phyloP scores from a whole-genome alignment of 495 filamentous ascomycete genomes.

The Aspergillus bertholletiae region DNA sequence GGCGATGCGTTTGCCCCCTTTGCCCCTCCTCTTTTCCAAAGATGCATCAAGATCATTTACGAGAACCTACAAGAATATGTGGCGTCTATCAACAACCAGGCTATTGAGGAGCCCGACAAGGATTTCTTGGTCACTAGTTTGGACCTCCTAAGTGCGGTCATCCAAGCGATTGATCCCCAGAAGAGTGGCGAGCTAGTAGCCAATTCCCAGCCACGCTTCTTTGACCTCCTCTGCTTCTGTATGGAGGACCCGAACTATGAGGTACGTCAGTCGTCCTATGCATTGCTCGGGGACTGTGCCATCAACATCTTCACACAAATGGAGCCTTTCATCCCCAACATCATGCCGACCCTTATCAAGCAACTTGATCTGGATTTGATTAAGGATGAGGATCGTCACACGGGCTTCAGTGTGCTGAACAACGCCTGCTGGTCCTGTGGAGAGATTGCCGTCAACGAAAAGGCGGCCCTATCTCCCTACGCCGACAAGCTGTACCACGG shows the following conservation, averaged over 20 bases:
- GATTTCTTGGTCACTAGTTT: constrained; percentile 97
- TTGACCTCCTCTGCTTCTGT: constrained; percentile 84
- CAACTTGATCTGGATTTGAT: constrained; percentile 82
- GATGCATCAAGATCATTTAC: constrained; percentile 88
- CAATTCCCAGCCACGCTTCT: constrained; percentile 75
- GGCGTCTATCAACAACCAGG: constrained; percentile 57
- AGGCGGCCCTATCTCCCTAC: constrained; percentile 75
- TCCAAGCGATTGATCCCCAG: constrained; percentile 78
- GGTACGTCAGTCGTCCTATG: constrained; percentile 94
- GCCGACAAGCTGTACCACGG: constrained; percentile 72
- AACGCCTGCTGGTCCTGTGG: constrained; percentile 98
- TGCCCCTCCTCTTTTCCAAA: constrained; percentile 74
- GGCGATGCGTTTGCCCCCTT: constrained; percentile 79
- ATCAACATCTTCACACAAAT: constrained; percentile 91
- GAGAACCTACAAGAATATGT: constrained; percentile 78
- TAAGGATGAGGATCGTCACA: constrained; percentile 67
- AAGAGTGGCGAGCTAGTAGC: constrained; percentile 73
- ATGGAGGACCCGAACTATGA: constrained; percentile 92
- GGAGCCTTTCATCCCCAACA: constrained; percentile 62
- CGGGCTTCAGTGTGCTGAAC: constrained; percentile 87
- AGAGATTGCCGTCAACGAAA: constrained; percentile 86
- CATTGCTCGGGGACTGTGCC: constrained; percentile 91
- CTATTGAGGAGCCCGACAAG: constrained; percentile 82
- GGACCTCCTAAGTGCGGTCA: constrained; percentile 89
- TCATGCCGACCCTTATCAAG: constrained; percentile 76